Base-by-base conservation (phyloP, 2,329 filamentous ascomycete species). In the Raffaelea albimanens region DNA sequence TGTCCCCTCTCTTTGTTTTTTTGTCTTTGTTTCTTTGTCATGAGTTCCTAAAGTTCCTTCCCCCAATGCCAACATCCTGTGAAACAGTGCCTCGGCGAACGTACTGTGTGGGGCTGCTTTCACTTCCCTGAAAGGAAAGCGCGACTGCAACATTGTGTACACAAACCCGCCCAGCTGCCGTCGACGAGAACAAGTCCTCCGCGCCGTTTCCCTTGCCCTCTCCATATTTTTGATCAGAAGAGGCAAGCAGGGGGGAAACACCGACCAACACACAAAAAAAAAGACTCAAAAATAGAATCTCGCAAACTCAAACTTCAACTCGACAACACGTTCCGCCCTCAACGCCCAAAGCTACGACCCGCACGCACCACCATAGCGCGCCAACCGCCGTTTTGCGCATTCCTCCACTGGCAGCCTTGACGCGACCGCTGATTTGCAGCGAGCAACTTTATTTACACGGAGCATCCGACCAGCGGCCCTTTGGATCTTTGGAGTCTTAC, bases 101-200 rank as follows among this genome's bases (percentile, higher is more conserved):
- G 25, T 7, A 29, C 13, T 29, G 13, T 29, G 25, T 14, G 29
- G 3, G 19, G 16, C 29, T 13, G 13, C n/a, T 29, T 29, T 7
- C 7, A 29, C 25, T 25, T 40, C 41, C 31, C 19, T 33, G 40
- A 36, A 29, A 23, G 34, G 47, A 48, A 48, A 52, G 47, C 45
- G 48, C 50, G 48, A 50, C 43, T 40, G 40, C 25, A 40, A 22
- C 19, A 11, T 21, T 14, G 23, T 19, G 18, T 36, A 44, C 36
- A 40, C 44, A 50, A 43, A 43, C 20, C 40, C 21, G 31, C 33
- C 45, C 21, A 46, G 23, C 21, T 34, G 18, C 34, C 8, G 18
- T 16, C 13, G 18, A 38, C 34, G 14, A 38, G 14, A 16, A 16
- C 34, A 16, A 38, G 8, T 38, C 18, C 18, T 38, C 34, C 13